Conservation (phyloP, 2,329 filamentous ascomycete genomes). For the Paraphaeosphaeria minitans region DNA sequence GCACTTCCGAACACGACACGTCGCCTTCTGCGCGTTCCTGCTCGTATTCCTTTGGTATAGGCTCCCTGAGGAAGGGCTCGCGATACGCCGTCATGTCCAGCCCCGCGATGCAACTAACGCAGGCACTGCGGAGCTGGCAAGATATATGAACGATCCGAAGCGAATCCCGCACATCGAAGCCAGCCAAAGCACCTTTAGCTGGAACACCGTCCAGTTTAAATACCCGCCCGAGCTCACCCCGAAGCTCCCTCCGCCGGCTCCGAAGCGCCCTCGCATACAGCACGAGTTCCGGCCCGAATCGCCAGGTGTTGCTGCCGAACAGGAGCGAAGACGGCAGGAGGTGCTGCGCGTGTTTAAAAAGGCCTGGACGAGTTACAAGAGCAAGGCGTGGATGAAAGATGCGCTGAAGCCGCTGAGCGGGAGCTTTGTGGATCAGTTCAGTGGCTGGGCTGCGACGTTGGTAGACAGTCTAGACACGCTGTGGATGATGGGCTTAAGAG, state of each 20-base stretch:
- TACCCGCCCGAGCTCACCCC: slow-evolving; percentile 36
- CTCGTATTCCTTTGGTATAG: slow-evolving; percentile 36
- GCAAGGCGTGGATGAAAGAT: slow-evolving; percentile 67
- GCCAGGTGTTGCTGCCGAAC: slow-evolving; percentile 23
- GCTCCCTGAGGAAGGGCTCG: slow-evolving; percentile 24
- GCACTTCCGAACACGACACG: slow-evolving; percentile 36
- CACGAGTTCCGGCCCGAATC: slow-evolving; percentile 30
- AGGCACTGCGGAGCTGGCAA: slow-evolving; percentile 31
- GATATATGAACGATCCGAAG: slow-evolving; percentile 39
- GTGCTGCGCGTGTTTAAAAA: slow-evolving; percentile 42
- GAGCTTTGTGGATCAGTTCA: slow-evolving; percentile 61
- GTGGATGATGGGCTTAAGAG: slow-evolving; percentile 81
- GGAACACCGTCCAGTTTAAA: slow-evolving; percentile 36
- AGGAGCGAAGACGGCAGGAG: slow-evolving; percentile 30
- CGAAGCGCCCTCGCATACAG: slow-evolving; percentile 43
- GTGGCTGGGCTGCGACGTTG: slow-evolving; percentile 70
- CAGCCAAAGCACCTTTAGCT: slow-evolving; percentile 37
- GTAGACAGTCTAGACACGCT: slow-evolving; percentile 74
- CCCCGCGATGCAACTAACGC: slow-evolving; percentile 16
- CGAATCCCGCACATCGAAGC: slow-evolving; percentile 29
- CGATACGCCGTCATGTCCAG: slow-evolving; percentile 13
- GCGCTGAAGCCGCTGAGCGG: slow-evolving; percentile 65
- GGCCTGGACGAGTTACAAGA: slow-evolving; percentile 64
- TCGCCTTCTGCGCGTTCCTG: slow-evolving; percentile 30
- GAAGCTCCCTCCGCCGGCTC: slow-evolving; percentile 32